Evolutionary conservation across 2,329 filamentous ascomycete genomes (phyloP), one percentile per base, ranked within the genome.

Genomic region (Paraphoma chrysanthemicola): DNA sequence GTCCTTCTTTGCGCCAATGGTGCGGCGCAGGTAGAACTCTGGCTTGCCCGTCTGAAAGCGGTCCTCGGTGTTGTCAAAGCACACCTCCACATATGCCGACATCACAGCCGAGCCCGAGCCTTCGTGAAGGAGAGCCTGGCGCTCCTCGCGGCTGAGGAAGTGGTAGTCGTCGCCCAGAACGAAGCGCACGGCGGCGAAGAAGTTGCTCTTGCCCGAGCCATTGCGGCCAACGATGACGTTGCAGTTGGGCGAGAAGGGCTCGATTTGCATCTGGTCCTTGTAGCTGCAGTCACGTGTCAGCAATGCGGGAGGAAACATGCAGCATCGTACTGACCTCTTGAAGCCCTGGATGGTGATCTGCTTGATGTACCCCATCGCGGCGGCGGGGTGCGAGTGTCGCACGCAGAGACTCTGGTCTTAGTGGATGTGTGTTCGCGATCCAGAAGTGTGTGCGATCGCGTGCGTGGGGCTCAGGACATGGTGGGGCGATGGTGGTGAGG

Each of bases 291-390:
- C 62, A 53, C 44, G 44, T 18, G 9, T 45, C 39, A 33, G 69
- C 59, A 64, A 59, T 54, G 8, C 3, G n/a, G 30, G 12, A 16
- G 8, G 2, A 12, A 8, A 9, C 11, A n/a, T 33, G 38, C 16
- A 9, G 12, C 17, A 16, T 8, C 18, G 17, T 33, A 54, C 79
- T 67, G 79, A 96, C 93, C 93, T 97, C 82, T 99, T 99, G 82
- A 99, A 99, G 88, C 95, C 95, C 79, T 99, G 95, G 76, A 99
- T 98, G 79, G 97, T 98, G 78, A 98, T 97, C 83, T 99, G 95
- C 80, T 99, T 99, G 86, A 99, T 97, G 83, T 96, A 95, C 33
- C 72, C 72, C 73, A 76, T 76, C 17, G 53, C 57, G 60, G 59
- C 62, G 66, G 62, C 43, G 42, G 57, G 50, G 53, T 54, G 63